These are phyloP conservation scores for Ballota nigra DNA, from an alignment of 257 asterid genomes.

Conservation along the genomic window DNA sequence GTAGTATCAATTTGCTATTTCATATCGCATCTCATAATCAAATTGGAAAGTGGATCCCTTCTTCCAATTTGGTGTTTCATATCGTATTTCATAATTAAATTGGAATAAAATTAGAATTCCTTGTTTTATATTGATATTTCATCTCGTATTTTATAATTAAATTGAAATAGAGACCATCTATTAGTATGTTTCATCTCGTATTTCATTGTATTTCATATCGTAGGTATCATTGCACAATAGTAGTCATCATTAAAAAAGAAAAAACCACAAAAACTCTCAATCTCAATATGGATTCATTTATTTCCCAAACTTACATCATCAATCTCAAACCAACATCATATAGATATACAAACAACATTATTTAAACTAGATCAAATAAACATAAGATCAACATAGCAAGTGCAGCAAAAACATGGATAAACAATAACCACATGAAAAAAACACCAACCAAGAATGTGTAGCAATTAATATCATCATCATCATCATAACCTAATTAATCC, in stretches of 20 bases:
- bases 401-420: conserved; percentile 27
- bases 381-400: conserved; percentile 29
- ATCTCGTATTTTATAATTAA: too few relatives aligned
- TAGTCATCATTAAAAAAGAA: background rate
- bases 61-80: background rate
- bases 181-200: too few relatives aligned
- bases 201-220: too few relatives aligned
- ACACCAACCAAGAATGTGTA: conserved; percentile 42
- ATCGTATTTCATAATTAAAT: background rate
- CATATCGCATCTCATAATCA: background rate
- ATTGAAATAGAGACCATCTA: too few relatives aligned
- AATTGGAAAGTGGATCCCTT: background rate
- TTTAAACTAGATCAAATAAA: conserved; percentile 23
- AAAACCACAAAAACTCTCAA: conserved; percentile 10
- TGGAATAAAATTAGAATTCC: background rate
- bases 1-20: too few relatives aligned
- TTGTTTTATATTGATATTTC: too few relatives aligned
- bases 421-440: conserved; percentile 40
- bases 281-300: conserved; percentile 25
- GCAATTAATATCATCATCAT: conserved; percentile 18
- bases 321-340: conserved; percentile 29
- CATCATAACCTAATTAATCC: conserved; percentile 23
- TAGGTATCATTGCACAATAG: too few relatives aligned
- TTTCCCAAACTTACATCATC: conserved; percentile 27
- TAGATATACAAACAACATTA: conserved; percentile 21